phyloP scores from a whole-genome alignment of 164 flowering plant genomes.

The Warburgia ugandensis region DNA sequence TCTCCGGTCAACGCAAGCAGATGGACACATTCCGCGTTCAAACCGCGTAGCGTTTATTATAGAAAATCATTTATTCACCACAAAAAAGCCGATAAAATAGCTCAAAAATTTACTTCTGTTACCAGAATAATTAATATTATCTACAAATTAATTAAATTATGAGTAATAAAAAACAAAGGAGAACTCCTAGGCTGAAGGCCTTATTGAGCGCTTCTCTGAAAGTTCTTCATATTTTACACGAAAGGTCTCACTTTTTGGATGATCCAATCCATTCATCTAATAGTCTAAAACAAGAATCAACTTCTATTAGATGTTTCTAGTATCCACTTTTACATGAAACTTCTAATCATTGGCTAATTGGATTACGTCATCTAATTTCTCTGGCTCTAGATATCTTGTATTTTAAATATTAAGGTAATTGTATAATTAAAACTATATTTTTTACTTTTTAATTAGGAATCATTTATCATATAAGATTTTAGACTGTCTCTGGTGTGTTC shows the following conservation, averaged over 20 bases:
- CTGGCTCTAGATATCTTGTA: too few species aligned
- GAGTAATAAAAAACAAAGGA: not conserved
- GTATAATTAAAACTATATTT: too few species aligned
- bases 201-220: not conserved
- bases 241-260: not conserved
- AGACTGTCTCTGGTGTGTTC: too few species aligned
- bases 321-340: too few species aligned
- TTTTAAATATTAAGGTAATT: too few species aligned
- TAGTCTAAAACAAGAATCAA: too few species aligned
- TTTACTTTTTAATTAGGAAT: too few species aligned
- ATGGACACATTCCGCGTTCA: conserved; percentile 13
- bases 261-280: not conserved
- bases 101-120: not conserved
- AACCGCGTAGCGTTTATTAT: conserved; percentile 15
- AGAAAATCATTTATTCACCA: not conserved
- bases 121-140: not conserved
- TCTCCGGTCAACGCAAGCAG: conserved; percentile 3
- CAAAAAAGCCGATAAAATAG: conserved; percentile 2
- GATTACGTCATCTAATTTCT: too few species aligned
- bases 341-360: too few species aligned
- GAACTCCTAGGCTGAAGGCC: not conserved
- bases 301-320: too few species aligned
- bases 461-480: too few species aligned
- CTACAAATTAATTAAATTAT: too few species aligned
- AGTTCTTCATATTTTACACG: not conserved